Evolutionary conservation across 2,329 filamentous ascomycete genomes (phyloP), one percentile per base, ranked within the genome.

Genomic region (Microdochium bolleyi): DNA sequence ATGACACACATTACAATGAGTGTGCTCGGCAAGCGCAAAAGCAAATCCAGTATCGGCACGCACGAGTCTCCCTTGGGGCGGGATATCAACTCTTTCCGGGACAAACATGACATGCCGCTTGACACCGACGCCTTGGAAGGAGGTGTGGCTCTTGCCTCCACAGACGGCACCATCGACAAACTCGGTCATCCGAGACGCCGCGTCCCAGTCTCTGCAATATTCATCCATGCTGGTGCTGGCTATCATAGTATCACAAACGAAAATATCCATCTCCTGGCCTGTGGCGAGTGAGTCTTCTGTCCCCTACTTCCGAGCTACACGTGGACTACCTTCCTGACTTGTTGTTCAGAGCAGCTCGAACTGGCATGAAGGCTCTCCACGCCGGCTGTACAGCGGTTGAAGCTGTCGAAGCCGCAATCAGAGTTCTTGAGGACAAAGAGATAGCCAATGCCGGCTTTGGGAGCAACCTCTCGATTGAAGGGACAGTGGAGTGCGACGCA

Each of bases 401-500:
- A 64, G 94, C 92, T 16, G 87, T 96, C 22, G 94, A 96, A 69
- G 86, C 88, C 50, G 90, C 94, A 27, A 84, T 99, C 62, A 89
- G 87, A 60, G 77, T 89, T 21, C 82, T 99, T 19, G 94, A 99
- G 70, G 89, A 99, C 66, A 85, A 88, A 53, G 91, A 96, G 62
- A 95, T 99, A 59, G 99, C 95, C 34, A 99, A 99, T 67, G 89
- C 92, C 37, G 94, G 94, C 0, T 97, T 88, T 66, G 94, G 95
- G 49, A 99, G 94, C 70, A 99, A 99, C 62, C 75, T 99, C 24
- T 86, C 89, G 48, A 88, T 95, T 57, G 87, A 96, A 60, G 94
- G 94, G 1, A 82, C 84, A 1, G 94, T 97, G 13, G 94, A 99
- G 68, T 95, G 92, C 61, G 94, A 99, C 73, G 94, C 94, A 52